These are phyloP conservation scores for Coemansia sp. DNA, from an alignment of 192 early-diverging fungal genomes.

Conservation along the genomic window DNA sequence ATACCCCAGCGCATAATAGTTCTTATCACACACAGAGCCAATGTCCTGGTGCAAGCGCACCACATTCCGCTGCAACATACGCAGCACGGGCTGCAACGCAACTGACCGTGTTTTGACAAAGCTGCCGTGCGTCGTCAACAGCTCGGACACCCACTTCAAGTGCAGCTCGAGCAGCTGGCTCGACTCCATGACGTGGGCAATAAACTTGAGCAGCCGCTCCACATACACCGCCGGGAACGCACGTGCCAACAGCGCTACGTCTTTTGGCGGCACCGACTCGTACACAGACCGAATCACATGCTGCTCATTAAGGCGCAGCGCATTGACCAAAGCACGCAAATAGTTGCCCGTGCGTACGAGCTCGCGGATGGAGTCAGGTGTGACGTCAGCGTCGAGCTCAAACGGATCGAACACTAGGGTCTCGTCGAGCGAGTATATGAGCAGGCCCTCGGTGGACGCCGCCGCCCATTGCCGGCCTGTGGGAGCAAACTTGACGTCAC, in stretches of 20 bases:
- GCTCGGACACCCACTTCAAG: conserved; percentile 74
- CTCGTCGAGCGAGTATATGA: conserved; percentile 96
- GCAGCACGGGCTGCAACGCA: conserved; percentile 68
- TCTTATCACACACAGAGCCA: conserved; percentile 50
- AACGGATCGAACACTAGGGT: conserved; percentile 94
- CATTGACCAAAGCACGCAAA: conserved; percentile 84
- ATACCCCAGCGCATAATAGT: conserved; percentile 45
- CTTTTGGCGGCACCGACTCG: conserved; percentile 74
- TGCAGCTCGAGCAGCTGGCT: conserved; percentile 86
- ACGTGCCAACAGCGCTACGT: conserved; percentile 73
- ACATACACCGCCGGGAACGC: conserved; percentile 86
- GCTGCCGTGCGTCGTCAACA: conserved; percentile 76
- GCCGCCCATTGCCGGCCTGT: conserved; percentile 95
- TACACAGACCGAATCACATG: conserved; percentile 75
- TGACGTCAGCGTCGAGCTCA: conserved; percentile 96
- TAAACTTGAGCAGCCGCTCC: conserved; percentile 78
- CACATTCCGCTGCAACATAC: conserved; percentile 79
- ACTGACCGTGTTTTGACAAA: conserved; percentile 68
- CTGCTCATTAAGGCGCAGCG: conserved; percentile 90
- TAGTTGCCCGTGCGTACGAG: conserved; percentile 78
- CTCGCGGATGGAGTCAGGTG: conserved; percentile 79
- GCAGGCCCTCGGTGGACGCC: conserved; percentile 91
- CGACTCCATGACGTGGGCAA: conserved; percentile 76
- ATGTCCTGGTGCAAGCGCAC: conserved; percentile 52
- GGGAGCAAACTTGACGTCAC: conserved; percentile 87